Evolutionary conservation across 1,139 yeast genomes (phyloP).

Genomic region (Suhomyces coccinellae): DNA sequence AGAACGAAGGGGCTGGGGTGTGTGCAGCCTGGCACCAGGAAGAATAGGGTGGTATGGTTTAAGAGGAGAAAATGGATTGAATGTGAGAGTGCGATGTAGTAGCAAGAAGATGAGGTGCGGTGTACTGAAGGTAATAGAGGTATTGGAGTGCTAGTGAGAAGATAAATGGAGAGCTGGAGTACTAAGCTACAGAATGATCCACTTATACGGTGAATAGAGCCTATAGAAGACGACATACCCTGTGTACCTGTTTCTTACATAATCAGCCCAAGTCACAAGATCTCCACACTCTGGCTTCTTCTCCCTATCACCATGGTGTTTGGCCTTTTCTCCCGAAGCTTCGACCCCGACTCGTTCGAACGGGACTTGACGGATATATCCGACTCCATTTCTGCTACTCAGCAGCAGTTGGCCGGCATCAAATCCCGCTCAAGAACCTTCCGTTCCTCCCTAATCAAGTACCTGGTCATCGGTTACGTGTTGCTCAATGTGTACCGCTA

Average conservation of each 20-base stretch:
- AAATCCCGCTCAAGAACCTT: constrained; percentile 20
- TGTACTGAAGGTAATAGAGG: neutral
- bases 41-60: neutral
- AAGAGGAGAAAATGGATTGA: neutral
- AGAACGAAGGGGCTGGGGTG: neutral
- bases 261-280: neutral
- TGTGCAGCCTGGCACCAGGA: neutral
- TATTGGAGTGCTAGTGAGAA: no score
- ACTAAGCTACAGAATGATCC: no score
- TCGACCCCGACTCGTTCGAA: constrained; percentile 54
- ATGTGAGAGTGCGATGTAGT: neutral
- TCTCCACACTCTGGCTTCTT: neutral
- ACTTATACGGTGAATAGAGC: no score
- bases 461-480: constrained; percentile 35
- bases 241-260: no score
- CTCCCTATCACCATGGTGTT: constrained; percentile 20
- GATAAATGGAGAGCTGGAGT: no score
- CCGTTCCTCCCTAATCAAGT: constrained; percentile 24
- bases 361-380: constrained; percentile 48
- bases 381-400: constrained; percentile 35
- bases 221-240: no score
- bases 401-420: constrained; percentile 31
- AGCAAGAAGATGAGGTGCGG: neutral
- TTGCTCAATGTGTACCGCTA: constrained; percentile 29
- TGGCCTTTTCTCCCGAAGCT: constrained; percentile 37